Conservation (phyloP, 1,284 basidiomycete genomes). For the Caloboletus inedulis region DNA sequence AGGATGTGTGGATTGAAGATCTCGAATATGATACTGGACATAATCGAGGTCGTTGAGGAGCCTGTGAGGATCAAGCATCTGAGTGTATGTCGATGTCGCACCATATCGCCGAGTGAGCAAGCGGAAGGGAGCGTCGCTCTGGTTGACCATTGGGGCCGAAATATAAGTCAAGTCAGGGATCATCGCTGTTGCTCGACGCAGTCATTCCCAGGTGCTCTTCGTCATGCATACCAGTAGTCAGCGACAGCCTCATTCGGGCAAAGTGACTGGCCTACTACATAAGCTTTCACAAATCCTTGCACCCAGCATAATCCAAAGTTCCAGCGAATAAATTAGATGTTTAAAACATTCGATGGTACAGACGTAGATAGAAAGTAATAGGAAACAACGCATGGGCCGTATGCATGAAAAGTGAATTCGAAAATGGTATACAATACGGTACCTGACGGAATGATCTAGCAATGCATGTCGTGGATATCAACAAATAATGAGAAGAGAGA, state of each 20-base stretch:
- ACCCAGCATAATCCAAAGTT: neutral
- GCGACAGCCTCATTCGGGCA: neutral
- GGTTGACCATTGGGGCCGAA: constrained; percentile 69
- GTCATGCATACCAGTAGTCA: constrained; percentile 12
- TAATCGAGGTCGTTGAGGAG: constrained; percentile 61
- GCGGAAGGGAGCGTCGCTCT: constrained; percentile 71
- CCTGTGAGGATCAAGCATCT: constrained; percentile 63
- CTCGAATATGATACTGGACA: constrained; percentile 54
- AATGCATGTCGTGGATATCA: constrained; percentile 25
- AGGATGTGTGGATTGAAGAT: constrained; percentile 38
- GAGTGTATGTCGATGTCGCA: constrained; percentile 63
- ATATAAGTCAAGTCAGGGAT: constrained; percentile 40
- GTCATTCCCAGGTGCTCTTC: constrained; percentile 22
- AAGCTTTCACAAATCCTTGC: neutral
- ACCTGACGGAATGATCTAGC: constrained; percentile 23
- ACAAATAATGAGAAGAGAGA: constrained; percentile 11
- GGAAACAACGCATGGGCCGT: neutral
- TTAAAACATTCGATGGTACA: constrained; percentile 17
- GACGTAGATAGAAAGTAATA: constrained; percentile 1
- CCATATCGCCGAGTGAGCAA: constrained; percentile 55
- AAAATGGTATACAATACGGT: constrained; percentile 23
- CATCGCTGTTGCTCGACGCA: constrained; percentile 8
- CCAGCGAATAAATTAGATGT: constrained; percentile 21
- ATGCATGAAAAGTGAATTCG: constrained; percentile 1
- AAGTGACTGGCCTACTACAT: neutral